Evolutionary conservation across 75 land plant genomes (phyloP).

Genomic region (Cryptomeria japonica): DNA sequence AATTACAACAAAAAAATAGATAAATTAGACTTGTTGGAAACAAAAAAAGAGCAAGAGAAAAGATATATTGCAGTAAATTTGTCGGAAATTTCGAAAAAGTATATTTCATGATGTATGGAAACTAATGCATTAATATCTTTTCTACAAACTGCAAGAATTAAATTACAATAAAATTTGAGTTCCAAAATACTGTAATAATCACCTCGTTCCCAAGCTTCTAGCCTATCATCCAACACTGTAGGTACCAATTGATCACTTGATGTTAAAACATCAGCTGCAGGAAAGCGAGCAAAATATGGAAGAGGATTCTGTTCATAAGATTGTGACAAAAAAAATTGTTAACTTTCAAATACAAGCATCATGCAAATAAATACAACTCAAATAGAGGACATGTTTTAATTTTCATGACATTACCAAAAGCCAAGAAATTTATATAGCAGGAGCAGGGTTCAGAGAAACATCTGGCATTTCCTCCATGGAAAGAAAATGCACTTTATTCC

Average conservation of each 20-base stretch:
- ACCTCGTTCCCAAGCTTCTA: constrained; percentile 83
- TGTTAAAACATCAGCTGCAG: constrained; percentile 89
- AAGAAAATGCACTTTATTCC: neutral
- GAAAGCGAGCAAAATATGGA: constrained; percentile 88
- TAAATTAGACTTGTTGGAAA: no score
- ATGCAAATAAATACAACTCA: neutral
- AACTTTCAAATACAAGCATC: neutral
- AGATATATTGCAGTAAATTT: no score
- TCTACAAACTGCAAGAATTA: neutral
- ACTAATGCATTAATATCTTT: neutral
- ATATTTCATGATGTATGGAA: neutral
- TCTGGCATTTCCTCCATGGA: neutral
- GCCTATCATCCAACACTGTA: constrained; percentile 82
- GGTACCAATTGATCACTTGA: constrained; percentile 90
- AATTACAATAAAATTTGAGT: neutral
- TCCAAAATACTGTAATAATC: neutral
- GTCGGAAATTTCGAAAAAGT: no score
- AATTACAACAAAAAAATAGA: no score
- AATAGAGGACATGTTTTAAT: neutral
- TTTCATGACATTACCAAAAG: neutral
- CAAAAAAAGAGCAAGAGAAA: no score
- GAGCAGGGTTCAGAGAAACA: neutral
- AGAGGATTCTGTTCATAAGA: constrained; percentile 77
- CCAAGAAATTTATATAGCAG: neutral
- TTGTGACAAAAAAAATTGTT: neutral